Evolutionary conservation across 495 filamentous ascomycete genomes (phyloP).

Genomic region (Penicillium goetzii): DNA sequence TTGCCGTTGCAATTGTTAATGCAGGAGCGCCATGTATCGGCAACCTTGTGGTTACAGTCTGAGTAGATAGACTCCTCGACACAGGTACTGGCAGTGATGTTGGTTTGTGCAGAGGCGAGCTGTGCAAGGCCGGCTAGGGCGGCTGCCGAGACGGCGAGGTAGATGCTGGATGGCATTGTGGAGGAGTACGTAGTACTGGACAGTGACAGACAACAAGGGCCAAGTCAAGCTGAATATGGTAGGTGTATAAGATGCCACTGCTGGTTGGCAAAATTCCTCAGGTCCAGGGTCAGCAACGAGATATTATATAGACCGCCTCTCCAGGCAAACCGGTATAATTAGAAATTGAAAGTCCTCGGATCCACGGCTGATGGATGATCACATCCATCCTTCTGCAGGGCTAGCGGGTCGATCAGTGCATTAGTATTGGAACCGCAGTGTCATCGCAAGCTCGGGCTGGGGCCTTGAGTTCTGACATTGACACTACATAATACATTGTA

Average conservation of each 20-base stretch:
- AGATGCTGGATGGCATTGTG: conserved; percentile 27
- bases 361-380: conserved; percentile 12
- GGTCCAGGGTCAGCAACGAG: neutral
- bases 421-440: conserved; percentile 24
- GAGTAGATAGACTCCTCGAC: conserved; percentile 24
- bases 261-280: no score
- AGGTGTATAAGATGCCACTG: neutral
- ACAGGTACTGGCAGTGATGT: conserved; percentile 31
- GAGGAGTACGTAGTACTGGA: neutral
- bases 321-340: neutral
- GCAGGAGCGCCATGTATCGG: conserved; percentile 31
- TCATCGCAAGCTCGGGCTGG: conserved; percentile 16
- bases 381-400: conserved; percentile 9
- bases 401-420: conserved; percentile 23
- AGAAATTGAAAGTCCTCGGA: conserved; percentile 2
- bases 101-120: conserved; percentile 29
- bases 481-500: no score
- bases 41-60: conserved; percentile 31
- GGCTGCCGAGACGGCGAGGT: conserved; percentile 22
- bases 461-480: neutral
- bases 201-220: neutral
- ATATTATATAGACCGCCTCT: conserved; percentile 5
- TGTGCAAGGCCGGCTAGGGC: conserved; percentile 23
- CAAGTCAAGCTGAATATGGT: neutral
- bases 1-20: conserved; percentile 27